phyloP scores from a whole-genome alignment of 2,329 filamentous ascomycete species.

The Diplodia scrobiculata region DNA sequence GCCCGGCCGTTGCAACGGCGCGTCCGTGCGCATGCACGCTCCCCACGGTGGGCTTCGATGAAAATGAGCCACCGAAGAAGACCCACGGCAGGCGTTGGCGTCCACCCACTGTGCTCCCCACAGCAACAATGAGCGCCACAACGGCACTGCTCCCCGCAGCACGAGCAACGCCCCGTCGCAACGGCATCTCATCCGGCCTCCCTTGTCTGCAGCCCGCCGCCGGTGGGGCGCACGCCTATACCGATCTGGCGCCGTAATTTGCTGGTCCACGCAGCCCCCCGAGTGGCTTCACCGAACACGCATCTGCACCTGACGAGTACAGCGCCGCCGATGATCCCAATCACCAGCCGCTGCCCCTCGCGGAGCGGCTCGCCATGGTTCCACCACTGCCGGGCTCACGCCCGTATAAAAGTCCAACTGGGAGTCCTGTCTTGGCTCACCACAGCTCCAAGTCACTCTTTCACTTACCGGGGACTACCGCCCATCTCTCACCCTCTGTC shows the following conservation, averaged over 20 bases:
- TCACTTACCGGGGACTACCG: neutral
- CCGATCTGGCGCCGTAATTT: slow-evolving; percentile 19
- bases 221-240: neutral
- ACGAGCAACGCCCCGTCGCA: neutral
- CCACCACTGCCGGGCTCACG: neutral
- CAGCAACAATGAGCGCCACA: neutral
- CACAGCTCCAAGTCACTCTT: slow-evolving; percentile 27
- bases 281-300: neutral
- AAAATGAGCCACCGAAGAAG: no score
- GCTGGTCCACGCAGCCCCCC: slow-evolving; percentile 1
- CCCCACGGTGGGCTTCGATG: neutral
- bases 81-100: no score
- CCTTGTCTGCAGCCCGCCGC: neutral
- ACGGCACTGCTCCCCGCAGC: neutral
- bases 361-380: slow-evolving; percentile 18
- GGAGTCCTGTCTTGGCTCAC: slow-evolving; percentile 22
- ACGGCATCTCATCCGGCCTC: slow-evolving; percentile 8
- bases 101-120: no score
- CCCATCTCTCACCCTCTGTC: slow-evolving; percentile 14
- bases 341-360: slow-evolving; percentile 15
- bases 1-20: slow-evolving; percentile 4
- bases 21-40: neutral
- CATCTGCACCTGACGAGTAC: neutral
- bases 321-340: slow-evolving; percentile 22
- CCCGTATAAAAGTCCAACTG: slow-evolving; percentile 13